A percentile compares a stretch with the other conserved stretches of the same genome.
Evolutionary conservation across 352 stramenopile genomes (phyloP).

Genomic region (Pythium utonaiense): DNA sequence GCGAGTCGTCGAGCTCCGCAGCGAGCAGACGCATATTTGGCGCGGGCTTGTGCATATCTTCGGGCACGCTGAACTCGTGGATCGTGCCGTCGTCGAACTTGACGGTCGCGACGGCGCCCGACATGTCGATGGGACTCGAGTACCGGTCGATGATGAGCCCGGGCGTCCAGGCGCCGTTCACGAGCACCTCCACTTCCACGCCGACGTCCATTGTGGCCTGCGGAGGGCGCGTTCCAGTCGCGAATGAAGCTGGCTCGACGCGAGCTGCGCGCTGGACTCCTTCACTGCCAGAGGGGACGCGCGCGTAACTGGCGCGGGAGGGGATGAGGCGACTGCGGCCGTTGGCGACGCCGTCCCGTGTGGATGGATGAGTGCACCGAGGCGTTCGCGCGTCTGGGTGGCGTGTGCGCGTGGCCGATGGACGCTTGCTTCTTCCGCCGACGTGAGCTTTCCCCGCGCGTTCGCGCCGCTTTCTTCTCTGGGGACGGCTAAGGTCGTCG

Average conservation of each 20-base stretch:
- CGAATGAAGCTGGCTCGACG: slow-evolving; percentile 5
- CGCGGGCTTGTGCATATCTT: slow-evolving; percentile 28
- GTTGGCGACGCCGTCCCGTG: not conserved
- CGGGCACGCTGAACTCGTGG: slow-evolving; percentile 37
- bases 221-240: not conserved
- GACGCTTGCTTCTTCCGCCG: slow-evolving; percentile 1
- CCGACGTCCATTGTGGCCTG: slow-evolving; percentile 50
- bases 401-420: slow-evolving; percentile 1
- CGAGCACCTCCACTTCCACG: slow-evolving; percentile 57
- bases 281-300: not conserved
- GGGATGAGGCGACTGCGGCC: not conserved
- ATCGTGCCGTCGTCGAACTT: slow-evolving; percentile 64
- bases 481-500: not conserved
- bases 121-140: slow-evolving; percentile 45
- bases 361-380: not conserved
- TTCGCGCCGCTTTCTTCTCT: not conserved
- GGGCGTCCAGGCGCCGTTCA: slow-evolving; percentile 44
- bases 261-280: not conserved
- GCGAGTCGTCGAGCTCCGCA: slow-evolving; percentile 12
- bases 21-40: slow-evolving; percentile 30
- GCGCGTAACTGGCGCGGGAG: slow-evolving; percentile 1
- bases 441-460: not conserved
- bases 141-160: slow-evolving; percentile 64
- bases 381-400: not conserved
- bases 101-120: slow-evolving; percentile 50